These are phyloP conservation scores for Colletotrichum falcatum DNA, from an alignment of 2,329 filamentous ascomycete species.

Conservation along the genomic window DNA sequence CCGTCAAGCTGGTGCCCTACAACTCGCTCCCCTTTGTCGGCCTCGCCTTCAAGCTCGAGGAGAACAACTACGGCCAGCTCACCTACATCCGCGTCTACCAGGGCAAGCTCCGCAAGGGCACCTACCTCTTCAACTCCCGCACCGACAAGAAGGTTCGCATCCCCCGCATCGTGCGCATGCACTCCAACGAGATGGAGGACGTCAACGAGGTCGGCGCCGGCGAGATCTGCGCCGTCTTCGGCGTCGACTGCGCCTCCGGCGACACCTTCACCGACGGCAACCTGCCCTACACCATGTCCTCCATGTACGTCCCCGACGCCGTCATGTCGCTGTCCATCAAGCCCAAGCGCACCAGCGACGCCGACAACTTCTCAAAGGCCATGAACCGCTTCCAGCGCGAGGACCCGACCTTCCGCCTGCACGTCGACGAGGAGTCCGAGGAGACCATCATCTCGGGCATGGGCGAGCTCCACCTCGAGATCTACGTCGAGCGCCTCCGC, in stretches of 20 bases:
- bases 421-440: constrained; percentile 90
- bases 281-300: constrained; percentile 94
- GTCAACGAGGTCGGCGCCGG: constrained; percentile 91
- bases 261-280: constrained; percentile 97
- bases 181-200: constrained; percentile 99
- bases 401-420: constrained; percentile 96
- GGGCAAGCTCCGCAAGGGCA: constrained; percentile 87
- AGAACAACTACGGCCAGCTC: constrained; percentile 97
- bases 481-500: constrained; percentile 96
- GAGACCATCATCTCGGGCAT: constrained; percentile 99
- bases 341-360: constrained; percentile 92
- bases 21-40: constrained; percentile 95
- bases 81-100: constrained; percentile 99
- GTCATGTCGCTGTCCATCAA: constrained; percentile 98
- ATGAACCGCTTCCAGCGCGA: constrained; percentile 99
- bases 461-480: constrained; percentile 96
- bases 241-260: constrained; percentile 96
- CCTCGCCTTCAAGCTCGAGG: constrained; percentile 97
- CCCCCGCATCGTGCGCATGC: constrained; percentile 98
- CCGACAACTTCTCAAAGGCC: constrained; percentile 95
- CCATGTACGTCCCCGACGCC: constrained; percentile 97
- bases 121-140: constrained; percentile 92
- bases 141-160: constrained; percentile 97
- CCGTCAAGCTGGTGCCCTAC: constrained; percentile 91
- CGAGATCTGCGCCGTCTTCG: constrained; percentile 98